Evolutionary conservation across 371 early-diverging fungal species (phyloP).

Genomic region (Thermomucor indicae-seudaticae): DNA sequence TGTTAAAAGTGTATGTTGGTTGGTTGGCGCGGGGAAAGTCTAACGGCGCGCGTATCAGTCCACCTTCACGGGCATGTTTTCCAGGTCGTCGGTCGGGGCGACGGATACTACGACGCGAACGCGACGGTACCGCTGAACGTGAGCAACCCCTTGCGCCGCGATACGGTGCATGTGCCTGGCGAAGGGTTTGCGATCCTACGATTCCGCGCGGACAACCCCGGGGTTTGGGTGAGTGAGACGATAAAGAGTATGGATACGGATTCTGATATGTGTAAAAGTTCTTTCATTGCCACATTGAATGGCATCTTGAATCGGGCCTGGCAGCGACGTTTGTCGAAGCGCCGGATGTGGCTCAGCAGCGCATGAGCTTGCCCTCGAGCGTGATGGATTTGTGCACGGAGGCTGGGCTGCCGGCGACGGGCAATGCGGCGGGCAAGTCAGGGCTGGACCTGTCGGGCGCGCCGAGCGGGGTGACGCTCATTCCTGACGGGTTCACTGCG

Average conservation of each 20-base stretch:
- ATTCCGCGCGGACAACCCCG: constrained; percentile 73
- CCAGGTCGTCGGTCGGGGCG: constrained; percentile 60
- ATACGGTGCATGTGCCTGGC: constrained; percentile 58
- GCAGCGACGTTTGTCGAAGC: constrained; percentile 63
- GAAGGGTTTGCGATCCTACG: constrained; percentile 61
- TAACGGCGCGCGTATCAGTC: constrained; percentile 25
- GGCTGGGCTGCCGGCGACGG: constrained; percentile 47
- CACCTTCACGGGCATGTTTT: constrained; percentile 84
- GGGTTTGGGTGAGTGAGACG: constrained; percentile 49
- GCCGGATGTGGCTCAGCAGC: constrained; percentile 47
- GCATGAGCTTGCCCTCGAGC: constrained; percentile 34
- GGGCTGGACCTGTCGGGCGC: constrained; percentile 52
- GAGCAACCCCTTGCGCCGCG: constrained; percentile 61
- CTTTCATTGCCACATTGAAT: constrained; percentile 79
- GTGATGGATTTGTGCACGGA: constrained; percentile 50
- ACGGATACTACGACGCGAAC: constrained; percentile 29
- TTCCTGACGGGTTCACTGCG: constrained; percentile 53
- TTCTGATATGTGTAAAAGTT: constrained; percentile 10
- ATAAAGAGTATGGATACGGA: not conserved
- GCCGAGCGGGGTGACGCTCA: constrained; percentile 47
- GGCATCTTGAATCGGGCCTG: constrained; percentile 63
- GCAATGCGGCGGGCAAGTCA: constrained; percentile 68
- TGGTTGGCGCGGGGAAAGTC: not conserved
- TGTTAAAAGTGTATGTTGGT: not conserved
- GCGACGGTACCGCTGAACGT: constrained; percentile 17